These are phyloP conservation scores for Colletotrichum caudatum DNA, from an alignment of 2,329 filamentous ascomycete species.

Conservation along the genomic window DNA sequence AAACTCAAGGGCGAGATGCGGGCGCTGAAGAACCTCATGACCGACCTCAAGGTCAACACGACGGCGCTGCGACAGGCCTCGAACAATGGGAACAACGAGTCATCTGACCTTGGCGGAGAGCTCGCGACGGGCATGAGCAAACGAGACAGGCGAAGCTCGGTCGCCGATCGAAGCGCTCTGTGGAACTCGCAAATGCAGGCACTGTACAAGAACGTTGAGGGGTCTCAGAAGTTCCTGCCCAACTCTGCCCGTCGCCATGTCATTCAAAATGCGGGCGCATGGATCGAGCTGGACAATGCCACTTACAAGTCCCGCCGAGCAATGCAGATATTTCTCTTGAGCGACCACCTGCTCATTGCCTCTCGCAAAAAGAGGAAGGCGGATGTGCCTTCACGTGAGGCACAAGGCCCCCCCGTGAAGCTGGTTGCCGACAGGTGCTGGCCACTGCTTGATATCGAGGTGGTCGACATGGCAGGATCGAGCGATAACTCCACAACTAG, in stretches of 20 bases:
- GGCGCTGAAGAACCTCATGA: slow-evolving; percentile 88
- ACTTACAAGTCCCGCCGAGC: slow-evolving; percentile 94
- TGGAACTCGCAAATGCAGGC: slow-evolving; percentile 82
- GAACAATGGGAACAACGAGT: slow-evolving; percentile 62
- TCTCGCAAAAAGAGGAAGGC: slow-evolving; percentile 92
- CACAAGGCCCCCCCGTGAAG: slow-evolving; percentile 71
- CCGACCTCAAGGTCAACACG: slow-evolving; percentile 86
- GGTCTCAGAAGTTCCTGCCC: slow-evolving; percentile 95
- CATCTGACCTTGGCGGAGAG: slow-evolving; percentile 63
- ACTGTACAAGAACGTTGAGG: slow-evolving; percentile 96
- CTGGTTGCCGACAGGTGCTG: slow-evolving; percentile 95
- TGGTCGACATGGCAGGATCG: slow-evolving; percentile 84
- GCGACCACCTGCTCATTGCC: slow-evolving; percentile 93
- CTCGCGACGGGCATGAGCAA: slow-evolving; percentile 70
- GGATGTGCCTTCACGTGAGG: slow-evolving; percentile 69
- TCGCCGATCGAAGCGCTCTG: slow-evolving; percentile 75
- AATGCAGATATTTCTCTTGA: slow-evolving; percentile 92
- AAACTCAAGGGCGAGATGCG: slow-evolving; percentile 98
- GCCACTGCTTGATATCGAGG: slow-evolving; percentile 91
- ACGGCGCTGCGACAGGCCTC: slow-evolving; percentile 73
- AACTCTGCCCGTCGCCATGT: slow-evolving; percentile 93
- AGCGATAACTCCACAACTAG: slow-evolving; percentile 64
- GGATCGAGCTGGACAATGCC: slow-evolving; percentile 97
- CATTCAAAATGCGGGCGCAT: slow-evolving; percentile 89
- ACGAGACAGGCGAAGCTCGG: slow-evolving; percentile 88